Evolutionary conservation across 1,284 basidiomycete species (phyloP).

Genomic region (Meira nashicola): DNA sequence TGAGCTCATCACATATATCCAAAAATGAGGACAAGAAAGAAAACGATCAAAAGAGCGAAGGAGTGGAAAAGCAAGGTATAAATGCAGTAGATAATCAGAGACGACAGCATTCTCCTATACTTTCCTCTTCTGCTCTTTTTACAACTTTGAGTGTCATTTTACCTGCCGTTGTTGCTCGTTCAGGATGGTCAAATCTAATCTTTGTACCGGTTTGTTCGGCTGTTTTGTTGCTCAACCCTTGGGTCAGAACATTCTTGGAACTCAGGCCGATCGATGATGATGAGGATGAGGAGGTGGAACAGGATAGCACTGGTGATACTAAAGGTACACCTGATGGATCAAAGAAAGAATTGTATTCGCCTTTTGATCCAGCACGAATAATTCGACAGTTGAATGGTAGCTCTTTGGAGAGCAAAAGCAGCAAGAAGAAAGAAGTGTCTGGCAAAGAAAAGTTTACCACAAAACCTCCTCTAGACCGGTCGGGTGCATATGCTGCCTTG

Average conservation of each 20-base stretch:
- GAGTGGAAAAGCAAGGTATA: too few species aligned
- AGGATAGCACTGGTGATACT: too few species aligned
- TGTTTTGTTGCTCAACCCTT: conserved; percentile 38
- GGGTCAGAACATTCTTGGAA: conserved; percentile 43
- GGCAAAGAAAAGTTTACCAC: not conserved
- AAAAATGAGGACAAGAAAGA: too few species aligned
- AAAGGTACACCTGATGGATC: too few species aligned
- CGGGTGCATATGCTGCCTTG: conserved; percentile 6
- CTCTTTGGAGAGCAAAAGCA: conserved; percentile 26
- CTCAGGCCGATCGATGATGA: conserved; percentile 13
- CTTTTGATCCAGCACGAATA: conserved; percentile 13
- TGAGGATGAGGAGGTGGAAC: too few species aligned
- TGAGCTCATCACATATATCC: too few species aligned
- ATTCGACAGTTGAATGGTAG: conserved; percentile 6
- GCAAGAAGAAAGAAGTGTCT: conserved; percentile 9
- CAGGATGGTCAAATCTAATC: conserved; percentile 14
- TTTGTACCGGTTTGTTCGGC: conserved; percentile 10
- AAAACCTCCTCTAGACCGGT: not conserved
- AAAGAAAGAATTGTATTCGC: not conserved
- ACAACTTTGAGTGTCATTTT: too few species aligned
- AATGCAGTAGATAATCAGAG: too few species aligned
- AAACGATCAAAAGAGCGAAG: too few species aligned
- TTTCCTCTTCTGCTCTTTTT: too few species aligned
- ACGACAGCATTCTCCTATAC: too few species aligned
- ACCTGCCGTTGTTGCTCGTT: not conserved